Evolutionary conservation across 1,284 basidiomycete genomes (phyloP).

Genomic region (Quambalaria eucalypti): DNA sequence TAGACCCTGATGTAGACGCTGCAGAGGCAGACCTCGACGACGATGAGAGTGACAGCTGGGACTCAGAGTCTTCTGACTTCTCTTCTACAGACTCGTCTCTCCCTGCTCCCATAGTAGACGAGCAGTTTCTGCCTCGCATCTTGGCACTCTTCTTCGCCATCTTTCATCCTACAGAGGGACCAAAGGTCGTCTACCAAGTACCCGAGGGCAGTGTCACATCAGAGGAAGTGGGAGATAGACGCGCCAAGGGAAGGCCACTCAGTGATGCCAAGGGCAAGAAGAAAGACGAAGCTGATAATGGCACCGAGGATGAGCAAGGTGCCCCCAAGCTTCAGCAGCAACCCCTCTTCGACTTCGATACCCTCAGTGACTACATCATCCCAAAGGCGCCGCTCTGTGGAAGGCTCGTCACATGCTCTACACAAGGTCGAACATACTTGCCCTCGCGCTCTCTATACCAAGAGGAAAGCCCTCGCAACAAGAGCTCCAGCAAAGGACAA

Average conservation of each 20-base stretch:
- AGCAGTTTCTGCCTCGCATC: constrained; percentile 54
- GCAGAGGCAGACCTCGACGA: no score
- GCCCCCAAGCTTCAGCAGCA: background rate
- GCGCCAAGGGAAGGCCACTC: background rate
- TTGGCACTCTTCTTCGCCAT: constrained; percentile 78
- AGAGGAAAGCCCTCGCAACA: background rate
- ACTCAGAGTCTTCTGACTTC: background rate
- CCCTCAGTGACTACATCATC: constrained; percentile 87
- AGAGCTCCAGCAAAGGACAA: background rate
- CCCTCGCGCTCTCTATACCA: background rate
- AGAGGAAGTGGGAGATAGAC: constrained; percentile 47
- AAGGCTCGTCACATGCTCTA: constrained; percentile 66
- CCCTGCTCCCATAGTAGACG: constrained; percentile 15
- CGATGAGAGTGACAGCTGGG: background rate
- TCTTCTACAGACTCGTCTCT: background rate
- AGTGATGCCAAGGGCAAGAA: background rate
- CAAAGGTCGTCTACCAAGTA: constrained; percentile 78
- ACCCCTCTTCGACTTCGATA: constrained; percentile 75
- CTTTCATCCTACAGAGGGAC: constrained; percentile 71
- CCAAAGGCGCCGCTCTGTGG: constrained; percentile 79
- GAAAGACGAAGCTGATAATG: background rate
- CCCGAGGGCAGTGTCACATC: constrained; percentile 69
- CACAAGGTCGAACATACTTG: constrained; percentile 17
- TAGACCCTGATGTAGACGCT: no score
- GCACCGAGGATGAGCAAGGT: background rate